Evolutionary conservation across 768 basidiomycete genomes (phyloP), one percentile per base, ranked within the genome.

Genomic region (Kwoniella botswanensis): DNA sequence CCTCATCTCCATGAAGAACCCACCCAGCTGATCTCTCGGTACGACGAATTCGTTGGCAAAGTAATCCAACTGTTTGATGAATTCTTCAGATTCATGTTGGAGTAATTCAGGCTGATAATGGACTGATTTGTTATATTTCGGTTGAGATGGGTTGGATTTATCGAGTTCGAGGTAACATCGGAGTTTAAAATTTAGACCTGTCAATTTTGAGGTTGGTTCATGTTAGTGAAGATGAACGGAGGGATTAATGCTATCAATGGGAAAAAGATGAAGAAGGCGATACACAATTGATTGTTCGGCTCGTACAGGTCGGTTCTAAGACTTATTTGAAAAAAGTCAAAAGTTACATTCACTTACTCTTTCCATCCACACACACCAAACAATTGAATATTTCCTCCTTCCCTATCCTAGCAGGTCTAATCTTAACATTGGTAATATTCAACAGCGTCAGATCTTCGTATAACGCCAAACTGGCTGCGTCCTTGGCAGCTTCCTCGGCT

Each of bases 371-470:
- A 11, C 75, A 78, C 63, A 79, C 73, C 11, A 92, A 82, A 80
- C 93, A 95, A 6, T 85, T 87, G 71, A 90, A 86, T 15, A 85
- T 82, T 84, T 88, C 87, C 67, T 92, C 89, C 18, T 92, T 90
- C 43, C 86, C 81, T 63, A 85, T 84, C 63, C 84, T 82, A 29
- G 82, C 82, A 46, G 74, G 79, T 67, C 86, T 86, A 63, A 86
- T 82, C 76, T 89, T 90, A 80, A 92, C 86, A 63, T 86, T 88
- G 3, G 88, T 86, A 24, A 95, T 87, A 50, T 92, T 86, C 24
- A 95, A 84, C 75, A 93, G 92, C 1, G 92, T 93, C 73, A 93
- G 83, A 76, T 94, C 93, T 82, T 94, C 93, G 80, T 96, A 96
- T 71, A 95, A 88, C 62, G 86, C 86, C 75, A 93, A 86, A 54